Evolutionary conservation across 257 asterid species (phyloP), one percentile per base, ranked within the genome.

Genomic region (Scutellaria baicalensis): DNA sequence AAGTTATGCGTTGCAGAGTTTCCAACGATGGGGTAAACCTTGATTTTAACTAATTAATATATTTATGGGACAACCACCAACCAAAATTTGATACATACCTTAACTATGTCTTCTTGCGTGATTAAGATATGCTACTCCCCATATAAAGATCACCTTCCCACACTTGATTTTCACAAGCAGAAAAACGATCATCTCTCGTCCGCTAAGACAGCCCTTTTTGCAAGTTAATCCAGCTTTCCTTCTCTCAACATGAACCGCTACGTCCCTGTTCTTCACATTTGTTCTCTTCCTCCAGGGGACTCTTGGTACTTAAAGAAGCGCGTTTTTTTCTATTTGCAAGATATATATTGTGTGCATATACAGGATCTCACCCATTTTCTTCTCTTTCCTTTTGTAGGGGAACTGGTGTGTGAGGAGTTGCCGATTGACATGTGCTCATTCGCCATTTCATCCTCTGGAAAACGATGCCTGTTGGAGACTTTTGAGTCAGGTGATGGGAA

Each of bases 401-500:
- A 77, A 35, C 52, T 80, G 6, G 63, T 77, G 63, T 80, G 85
- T 10, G 82, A 80, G 70, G 73, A 80, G 20, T 56, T 80, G 48
- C 82, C 85, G 0, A 40, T 64, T 16, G 73, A 61, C 39, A 54
- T 80, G 66, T 80, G 85, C 77, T 73, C 85, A n/a, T 71, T 77
- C 75, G 60, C 85, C 1, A 18, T 80, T 56, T 47, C 85, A 6
- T 80, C 85, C 2, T 69, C 82, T 12, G 85, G 82, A 12, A 77
- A 69, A 13, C 77, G 80, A 23, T 80, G 85, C 67, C 17, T 77
- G 61, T 7, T 77, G 23, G 85, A 80, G 56, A 77, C 77, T 13
- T 70, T 40, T 43, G 73, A 64, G 9, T 55, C 62, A 1, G 48
- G 9, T 9, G 60, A 31, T 48, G 75, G 73, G 54, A 64, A 27